Percentiles rank a stretch among this genome's conserved stretches.
These are phyloP conservation scores for Phallus indusiatus DNA, from an alignment of 768 basidiomycete species.

Conservation along the genomic window DNA sequence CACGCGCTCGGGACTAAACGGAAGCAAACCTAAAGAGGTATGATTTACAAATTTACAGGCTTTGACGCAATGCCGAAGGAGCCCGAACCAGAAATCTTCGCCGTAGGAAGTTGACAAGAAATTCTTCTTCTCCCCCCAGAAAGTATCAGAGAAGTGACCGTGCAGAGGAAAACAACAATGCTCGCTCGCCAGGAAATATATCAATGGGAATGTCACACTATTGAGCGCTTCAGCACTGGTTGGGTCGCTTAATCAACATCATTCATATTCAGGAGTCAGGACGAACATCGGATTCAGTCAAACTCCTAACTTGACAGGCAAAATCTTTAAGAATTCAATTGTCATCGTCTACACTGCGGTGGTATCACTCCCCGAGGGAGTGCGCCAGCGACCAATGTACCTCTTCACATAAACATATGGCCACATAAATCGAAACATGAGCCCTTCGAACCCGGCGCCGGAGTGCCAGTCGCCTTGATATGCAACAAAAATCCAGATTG, in stretches of 20 bases:
- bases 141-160: too few relatives aligned
- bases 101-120: too few relatives aligned
- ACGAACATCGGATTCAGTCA: neutral
- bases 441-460: neutral
- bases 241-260: too few relatives aligned
- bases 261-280: too few relatives aligned
- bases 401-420: neutral
- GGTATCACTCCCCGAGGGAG: neutral
- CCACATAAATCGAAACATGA: neutral
- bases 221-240: too few relatives aligned
- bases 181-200: too few relatives aligned
- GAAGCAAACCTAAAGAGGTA: neutral
- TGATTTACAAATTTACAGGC: neutral
- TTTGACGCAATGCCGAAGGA: neutral
- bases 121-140: too few relatives aligned
- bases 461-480: constrained; percentile 27
- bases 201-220: too few relatives aligned
- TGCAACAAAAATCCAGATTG: constrained; percentile 47
- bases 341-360: neutral
- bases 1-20: neutral
- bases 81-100: neutral
- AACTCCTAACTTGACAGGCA: neutral
- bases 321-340: neutral
- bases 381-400: neutral
- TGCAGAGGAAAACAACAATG: too few relatives aligned